Conservation (phyloP, 202 grass and related monocot genomes). For the Saccharum hybrid region DNA sequence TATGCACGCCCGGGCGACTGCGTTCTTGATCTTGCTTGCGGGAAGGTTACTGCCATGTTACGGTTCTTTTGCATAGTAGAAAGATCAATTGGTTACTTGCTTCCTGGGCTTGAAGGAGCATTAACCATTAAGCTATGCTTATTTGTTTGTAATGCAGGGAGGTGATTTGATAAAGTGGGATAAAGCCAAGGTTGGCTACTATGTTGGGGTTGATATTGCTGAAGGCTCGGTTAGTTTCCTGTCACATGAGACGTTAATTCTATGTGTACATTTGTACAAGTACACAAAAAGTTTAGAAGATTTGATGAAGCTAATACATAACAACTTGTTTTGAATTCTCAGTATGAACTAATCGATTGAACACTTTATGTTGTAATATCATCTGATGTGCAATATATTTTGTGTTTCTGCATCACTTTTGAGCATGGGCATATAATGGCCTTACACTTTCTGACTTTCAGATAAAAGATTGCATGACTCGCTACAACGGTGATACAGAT, state of each 20-base stretch:
- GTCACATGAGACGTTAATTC: neutral
- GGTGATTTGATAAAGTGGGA: slow-evolving; percentile 99
- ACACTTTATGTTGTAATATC: neutral
- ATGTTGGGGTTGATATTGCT: slow-evolving; percentile 91
- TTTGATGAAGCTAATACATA: too few species aligned
- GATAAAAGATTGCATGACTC: slow-evolving; percentile 94
- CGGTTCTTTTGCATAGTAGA: neutral
- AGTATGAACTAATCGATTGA: neutral
- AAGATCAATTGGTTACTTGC: neutral
- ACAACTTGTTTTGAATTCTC: neutral
- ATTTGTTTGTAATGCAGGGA: slow-evolving; percentile 58
- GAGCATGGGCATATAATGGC: slow-evolving; percentile 8
- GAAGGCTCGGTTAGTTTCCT: slow-evolving; percentile 76
- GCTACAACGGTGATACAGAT: slow-evolving; percentile 85
- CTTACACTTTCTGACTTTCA: slow-evolving; percentile 42
- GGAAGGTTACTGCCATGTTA: slow-evolving; percentile 60
- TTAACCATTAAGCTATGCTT: neutral
- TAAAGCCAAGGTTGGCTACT: slow-evolving; percentile 91
- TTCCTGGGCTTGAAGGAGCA: neutral
- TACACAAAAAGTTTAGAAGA: neutral
- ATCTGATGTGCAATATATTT: neutral
- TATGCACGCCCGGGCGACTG: slow-evolving; percentile 70
- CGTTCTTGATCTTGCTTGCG: slow-evolving; percentile 95
- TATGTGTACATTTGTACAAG: neutral
- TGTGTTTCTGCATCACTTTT: slow-evolving; percentile 9